These are phyloP conservation scores for Boletellus sp. DNA, from an alignment of 768 basidiomycete genomes.

Conservation along the genomic window DNA sequence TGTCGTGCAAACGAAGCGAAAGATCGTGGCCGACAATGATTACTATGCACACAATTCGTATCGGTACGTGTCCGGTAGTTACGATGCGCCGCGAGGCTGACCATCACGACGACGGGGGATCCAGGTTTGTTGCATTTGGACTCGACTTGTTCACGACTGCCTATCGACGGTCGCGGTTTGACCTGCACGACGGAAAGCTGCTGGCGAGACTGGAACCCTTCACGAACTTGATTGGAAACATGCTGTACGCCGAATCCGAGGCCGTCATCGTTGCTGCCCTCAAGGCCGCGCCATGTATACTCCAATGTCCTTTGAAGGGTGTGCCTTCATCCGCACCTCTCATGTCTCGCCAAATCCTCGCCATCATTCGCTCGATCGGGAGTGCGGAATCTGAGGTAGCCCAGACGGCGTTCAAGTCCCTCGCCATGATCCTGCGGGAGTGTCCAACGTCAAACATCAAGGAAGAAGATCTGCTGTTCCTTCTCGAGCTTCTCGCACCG, in stretches of 20 bases:
- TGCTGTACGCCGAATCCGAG: conserved; percentile 79
- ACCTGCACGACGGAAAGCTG: conserved; percentile 71
- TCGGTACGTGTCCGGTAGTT: conserved; percentile 46
- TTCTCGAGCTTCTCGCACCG: conserved; percentile 81
- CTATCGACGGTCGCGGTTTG: conserved; percentile 79
- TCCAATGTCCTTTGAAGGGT: conserved; percentile 78
- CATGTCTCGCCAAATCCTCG: conserved; percentile 77
- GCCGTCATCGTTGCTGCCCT: conserved; percentile 73
- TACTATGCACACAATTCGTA: conserved; percentile 86
- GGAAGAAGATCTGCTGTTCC: conserved; percentile 83
- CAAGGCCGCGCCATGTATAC: conserved; percentile 74
- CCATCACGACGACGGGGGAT: neutral
- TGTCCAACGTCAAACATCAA: conserved; percentile 75
- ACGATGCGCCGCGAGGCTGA: neutral
- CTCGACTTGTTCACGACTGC: conserved; percentile 89
- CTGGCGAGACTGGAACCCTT: conserved; percentile 85
- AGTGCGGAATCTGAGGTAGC: conserved; percentile 87
- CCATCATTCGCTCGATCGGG: conserved; percentile 77
- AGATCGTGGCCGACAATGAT: conserved; percentile 49
- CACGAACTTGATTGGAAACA: conserved; percentile 84
- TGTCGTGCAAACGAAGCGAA: conserved; percentile 77
- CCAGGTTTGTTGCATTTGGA: conserved; percentile 86
- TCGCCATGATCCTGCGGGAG: conserved; percentile 89
- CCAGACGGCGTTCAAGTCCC: conserved; percentile 82
- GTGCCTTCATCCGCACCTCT: conserved; percentile 76